These are phyloP conservation scores for Posidonia oceanica DNA, from an alignment of 116 monocot genomes.

Conservation along the genomic window DNA sequence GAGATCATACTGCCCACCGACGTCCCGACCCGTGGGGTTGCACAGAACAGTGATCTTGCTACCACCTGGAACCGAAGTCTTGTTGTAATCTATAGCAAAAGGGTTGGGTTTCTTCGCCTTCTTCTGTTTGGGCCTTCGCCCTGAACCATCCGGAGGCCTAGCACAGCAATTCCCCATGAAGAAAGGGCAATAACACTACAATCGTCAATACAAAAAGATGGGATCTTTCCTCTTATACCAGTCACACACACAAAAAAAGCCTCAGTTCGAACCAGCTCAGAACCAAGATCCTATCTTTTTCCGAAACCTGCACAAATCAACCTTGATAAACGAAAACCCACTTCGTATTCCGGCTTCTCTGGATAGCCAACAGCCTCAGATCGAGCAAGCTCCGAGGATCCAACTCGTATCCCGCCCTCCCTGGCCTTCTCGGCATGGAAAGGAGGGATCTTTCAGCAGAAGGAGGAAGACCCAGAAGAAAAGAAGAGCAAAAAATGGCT, in stretches of 20 bases:
- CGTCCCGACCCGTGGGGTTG: constrained; percentile 49
- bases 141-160: not conserved
- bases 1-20: constrained; percentile 41
- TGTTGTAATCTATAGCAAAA: constrained; percentile 20
- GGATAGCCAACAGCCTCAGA: too few species aligned
- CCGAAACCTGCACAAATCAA: not conserved
- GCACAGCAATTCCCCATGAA: constrained; percentile 23
- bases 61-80: not conserved
- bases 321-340: not conserved
- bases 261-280: not conserved
- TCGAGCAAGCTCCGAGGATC: too few species aligned
- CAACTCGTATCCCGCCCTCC: too few species aligned
- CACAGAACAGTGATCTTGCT: constrained; percentile 33
- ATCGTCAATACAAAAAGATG: not conserved
- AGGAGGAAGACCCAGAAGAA: not conserved
- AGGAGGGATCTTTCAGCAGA: too few species aligned
- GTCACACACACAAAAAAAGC: not conserved
- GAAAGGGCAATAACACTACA: not conserved
- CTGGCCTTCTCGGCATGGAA: too few species aligned
- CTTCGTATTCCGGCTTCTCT: not conserved
- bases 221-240: not conserved
- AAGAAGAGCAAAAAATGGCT: not conserved
- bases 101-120: constrained; percentile 18
- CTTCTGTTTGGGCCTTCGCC: constrained; percentile 3
- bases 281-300: not conserved